A percentile compares a stretch with the other conserved stretches of the same genome.
Conservation (phyloP, 192 early-diverging fungal species). For the Cladochytrium replicatum region DNA sequence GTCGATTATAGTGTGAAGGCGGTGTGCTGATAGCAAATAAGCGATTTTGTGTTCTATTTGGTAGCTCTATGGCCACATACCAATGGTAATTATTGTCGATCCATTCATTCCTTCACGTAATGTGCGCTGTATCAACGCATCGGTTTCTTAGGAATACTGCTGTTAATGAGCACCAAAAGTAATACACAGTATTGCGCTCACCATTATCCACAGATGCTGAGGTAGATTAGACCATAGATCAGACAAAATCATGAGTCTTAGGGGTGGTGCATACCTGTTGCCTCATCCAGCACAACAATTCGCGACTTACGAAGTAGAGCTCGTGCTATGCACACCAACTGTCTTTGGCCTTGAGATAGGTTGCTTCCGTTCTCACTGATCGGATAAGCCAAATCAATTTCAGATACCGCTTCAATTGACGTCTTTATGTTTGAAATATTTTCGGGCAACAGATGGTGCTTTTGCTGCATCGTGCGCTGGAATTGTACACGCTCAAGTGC, state of each 20-base stretch:
- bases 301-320: conserved; percentile 61
- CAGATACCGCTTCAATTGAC: no score
- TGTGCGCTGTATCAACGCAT: conserved; percentile 61
- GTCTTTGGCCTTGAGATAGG: conserved; percentile 70
- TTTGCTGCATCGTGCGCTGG: conserved; percentile 10
- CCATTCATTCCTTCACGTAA: conserved; percentile 61
- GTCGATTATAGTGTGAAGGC: conserved; percentile 61
- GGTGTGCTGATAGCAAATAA: no score
- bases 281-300: conserved; percentile 80
- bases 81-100: conserved; percentile 74
- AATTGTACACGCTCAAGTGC: conserved; percentile 36
- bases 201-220: conserved; percentile 62
- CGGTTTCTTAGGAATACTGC: conserved; percentile 22
- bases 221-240: no score
- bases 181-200: not conserved
- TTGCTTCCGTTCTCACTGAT: conserved; percentile 59
- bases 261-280: no score
- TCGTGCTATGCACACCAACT: conserved; percentile 70
- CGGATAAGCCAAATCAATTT: no score
- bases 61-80: no score
- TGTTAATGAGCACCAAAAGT: not conserved
- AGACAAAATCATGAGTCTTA: no score
- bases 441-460: no score
- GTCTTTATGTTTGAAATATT: no score
- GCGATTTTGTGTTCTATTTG: no score